Evolutionary conservation across 257 asterid genomes (phyloP), one percentile per base, ranked within the genome.

Genomic region (Solanum gracilifrons): DNA sequence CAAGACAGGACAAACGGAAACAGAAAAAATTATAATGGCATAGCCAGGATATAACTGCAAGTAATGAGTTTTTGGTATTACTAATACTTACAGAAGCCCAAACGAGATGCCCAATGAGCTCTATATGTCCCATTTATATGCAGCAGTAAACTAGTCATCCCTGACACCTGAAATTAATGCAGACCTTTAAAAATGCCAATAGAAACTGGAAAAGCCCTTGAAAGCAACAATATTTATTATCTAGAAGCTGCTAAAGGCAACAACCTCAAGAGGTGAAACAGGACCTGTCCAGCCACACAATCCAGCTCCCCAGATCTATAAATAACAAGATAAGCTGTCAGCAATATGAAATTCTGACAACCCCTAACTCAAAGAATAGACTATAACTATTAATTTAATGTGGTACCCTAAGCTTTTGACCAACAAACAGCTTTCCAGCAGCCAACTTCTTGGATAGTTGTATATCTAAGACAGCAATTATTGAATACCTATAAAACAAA

Each of bases 261-360:
- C 90, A 85, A 97, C 99, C 99, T 97, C 96, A 84, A 92, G 93
- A 39, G 99, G 98, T 85, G 98, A 94, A 90, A 92, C 89, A 58
- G 99, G 98, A 72, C 97, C 97, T 88, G 62, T 89, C 98, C 98
- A 97, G 85, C 99, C 98, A 88, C 92, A 91, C 74, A 97, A 92
- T 90, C 92, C 94, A 90, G 99, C 98, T 91, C 99, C 99, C 91
- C 98, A 93, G 87, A 97, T 95, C 99, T 97, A 94, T 91, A 94
- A 88, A 92, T 91, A 90, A 93, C 90, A 94, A 93, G 35, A 92
- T 87, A 93, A 92, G 90, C 92, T 88, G 93, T 93, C 85, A 96
- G 95, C 91, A 92, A 85, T 84, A 86, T 86, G 86, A 89, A 83
- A 87, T 87, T 87, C 87, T 88, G 60, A 27, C 9, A 80, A 55